phyloP scores from a whole-genome alignment of 2,329 filamentous ascomycete genomes.

The Neonectria hederae region DNA sequence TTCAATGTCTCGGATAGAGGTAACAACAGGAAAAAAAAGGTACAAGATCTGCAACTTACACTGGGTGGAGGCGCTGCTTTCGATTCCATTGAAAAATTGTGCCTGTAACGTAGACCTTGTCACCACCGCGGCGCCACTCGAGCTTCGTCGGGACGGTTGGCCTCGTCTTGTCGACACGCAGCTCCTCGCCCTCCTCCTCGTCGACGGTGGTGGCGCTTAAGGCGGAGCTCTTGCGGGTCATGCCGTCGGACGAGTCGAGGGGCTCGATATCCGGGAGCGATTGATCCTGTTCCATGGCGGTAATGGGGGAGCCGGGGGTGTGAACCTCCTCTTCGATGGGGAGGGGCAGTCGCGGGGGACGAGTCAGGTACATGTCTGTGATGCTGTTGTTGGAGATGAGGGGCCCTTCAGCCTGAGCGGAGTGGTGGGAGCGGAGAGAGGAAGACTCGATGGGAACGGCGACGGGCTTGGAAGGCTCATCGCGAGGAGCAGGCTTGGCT shows the following conservation, averaged over 20 bases:
- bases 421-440: slow-evolving; percentile 50
- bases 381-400: slow-evolving; percentile 65
- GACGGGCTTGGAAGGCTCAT: slow-evolving; percentile 64
- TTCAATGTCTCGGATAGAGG: slow-evolving; percentile 34
- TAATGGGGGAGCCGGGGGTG: slow-evolving; percentile 89
- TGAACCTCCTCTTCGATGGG: slow-evolving; percentile 93
- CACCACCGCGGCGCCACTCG: slow-evolving; percentile 84
- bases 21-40: slow-evolving; percentile 10
- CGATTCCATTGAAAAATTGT: slow-evolving; percentile 98
- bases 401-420: slow-evolving; percentile 52
- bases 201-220: slow-evolving; percentile 74
- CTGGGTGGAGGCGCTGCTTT: slow-evolving; percentile 86
- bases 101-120: slow-evolving; percentile 95
- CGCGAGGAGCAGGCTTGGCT: slow-evolving; percentile 33
- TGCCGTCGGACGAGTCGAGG: slow-evolving; percentile 59
- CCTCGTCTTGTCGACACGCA: slow-evolving; percentile 77
- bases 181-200: slow-evolving; percentile 81
- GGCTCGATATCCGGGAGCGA: slow-evolving; percentile 63
- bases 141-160: slow-evolving; percentile 85
- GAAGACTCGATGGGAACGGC: slow-evolving; percentile 61
- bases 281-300: slow-evolving; percentile 72
- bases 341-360: slow-evolving; percentile 89
- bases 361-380: slow-evolving; percentile 70
- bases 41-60: slow-evolving; percentile 67
- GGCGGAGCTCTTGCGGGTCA: slow-evolving; percentile 65